A percentile compares a stretch with the other conserved stretches of the same genome.
These are phyloP conservation scores for Eryngium alpinum DNA, from an alignment of 140 eudicot genomes.

Conservation along the genomic window DNA sequence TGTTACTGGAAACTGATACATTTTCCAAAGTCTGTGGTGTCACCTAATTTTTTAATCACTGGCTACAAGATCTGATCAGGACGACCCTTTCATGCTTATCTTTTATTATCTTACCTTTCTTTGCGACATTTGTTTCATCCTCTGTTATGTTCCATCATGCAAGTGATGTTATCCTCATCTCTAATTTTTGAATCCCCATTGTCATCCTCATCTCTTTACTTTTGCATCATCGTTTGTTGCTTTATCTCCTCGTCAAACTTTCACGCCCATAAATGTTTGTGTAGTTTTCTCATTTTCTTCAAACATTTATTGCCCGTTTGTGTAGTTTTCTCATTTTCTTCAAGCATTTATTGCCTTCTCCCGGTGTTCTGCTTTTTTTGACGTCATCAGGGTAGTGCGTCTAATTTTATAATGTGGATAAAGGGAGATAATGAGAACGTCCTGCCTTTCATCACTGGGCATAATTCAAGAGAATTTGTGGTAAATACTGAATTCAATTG, in stretches of 20 bases:
- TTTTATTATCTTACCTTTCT: not conserved
- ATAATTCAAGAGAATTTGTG: no score
- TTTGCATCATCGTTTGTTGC: not conserved
- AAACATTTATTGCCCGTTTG: not conserved
- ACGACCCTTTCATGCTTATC: not conserved
- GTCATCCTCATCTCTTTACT: not conserved
- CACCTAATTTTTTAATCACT: not conserved
- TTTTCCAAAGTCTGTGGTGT: not conserved
- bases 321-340: not conserved
- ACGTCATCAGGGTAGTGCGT: not conserved
- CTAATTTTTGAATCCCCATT: not conserved
- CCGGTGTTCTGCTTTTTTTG: no score
- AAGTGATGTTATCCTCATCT: not conserved
- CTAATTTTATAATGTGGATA: not conserved
- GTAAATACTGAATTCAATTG: no score
- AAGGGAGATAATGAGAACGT: no score
- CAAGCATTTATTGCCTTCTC: not conserved
- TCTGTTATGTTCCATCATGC: not conserved
- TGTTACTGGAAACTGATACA: not conserved
- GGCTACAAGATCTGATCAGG: not conserved
- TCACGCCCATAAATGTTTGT: not conserved
- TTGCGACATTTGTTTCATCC: no score
- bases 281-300: not conserved
- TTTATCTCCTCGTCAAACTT: not conserved
- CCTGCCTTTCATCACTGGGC: no score